Conservation (phyloP, 108 stramenopile genomes). For the Pseudonitzschia multiseries region DNA sequence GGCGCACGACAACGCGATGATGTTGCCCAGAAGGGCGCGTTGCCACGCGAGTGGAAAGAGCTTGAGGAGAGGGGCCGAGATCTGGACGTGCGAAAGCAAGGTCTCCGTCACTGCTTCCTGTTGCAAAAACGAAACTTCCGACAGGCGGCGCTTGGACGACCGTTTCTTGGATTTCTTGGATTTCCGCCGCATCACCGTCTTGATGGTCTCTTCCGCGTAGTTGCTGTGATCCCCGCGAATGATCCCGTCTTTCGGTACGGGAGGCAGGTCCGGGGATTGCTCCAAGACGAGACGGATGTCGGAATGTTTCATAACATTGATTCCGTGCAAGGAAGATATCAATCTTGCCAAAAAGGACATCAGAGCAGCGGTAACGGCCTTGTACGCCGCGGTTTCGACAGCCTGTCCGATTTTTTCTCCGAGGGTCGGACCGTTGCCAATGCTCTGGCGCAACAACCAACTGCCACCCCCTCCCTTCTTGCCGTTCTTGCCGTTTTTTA, state of each 20-base stretch:
- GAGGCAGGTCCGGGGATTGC: constrained; percentile 74
- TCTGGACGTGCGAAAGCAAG: constrained; percentile 83
- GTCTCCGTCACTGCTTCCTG: constrained; percentile 84
- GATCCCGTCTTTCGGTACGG: constrained; percentile 44
- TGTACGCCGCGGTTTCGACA: constrained; percentile 80
- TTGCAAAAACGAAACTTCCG: constrained; percentile 72
- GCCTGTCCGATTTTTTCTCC: constrained; percentile 87
- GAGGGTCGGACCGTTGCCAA: constrained; percentile 68
- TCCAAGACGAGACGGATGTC: constrained; percentile 81
- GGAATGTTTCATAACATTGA: constrained; percentile 81
- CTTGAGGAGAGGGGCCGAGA: constrained; percentile 83
- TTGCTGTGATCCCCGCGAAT: constrained; percentile 33
- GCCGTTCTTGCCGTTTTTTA: constrained; percentile 14
- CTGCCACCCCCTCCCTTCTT: constrained; percentile 69
- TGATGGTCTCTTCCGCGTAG: constrained; percentile 65
- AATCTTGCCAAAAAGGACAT: constrained; percentile 76
- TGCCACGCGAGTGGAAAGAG: constrained; percentile 88
- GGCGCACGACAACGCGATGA: constrained; percentile 76
- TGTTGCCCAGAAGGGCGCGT: constrained; percentile 84
- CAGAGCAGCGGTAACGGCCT: constrained; percentile 67
- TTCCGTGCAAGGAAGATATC: constrained; percentile 76
- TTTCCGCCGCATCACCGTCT: constrained; percentile 60
- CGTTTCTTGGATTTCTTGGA: constrained; percentile 45
- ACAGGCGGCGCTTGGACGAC: constrained; percentile 20
- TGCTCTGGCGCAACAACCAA: constrained; percentile 78